These are phyloP conservation scores for Brachypodium distachyon DNA, from an alignment of 202 grass and related monocot genomes.

Conservation along the genomic window DNA sequence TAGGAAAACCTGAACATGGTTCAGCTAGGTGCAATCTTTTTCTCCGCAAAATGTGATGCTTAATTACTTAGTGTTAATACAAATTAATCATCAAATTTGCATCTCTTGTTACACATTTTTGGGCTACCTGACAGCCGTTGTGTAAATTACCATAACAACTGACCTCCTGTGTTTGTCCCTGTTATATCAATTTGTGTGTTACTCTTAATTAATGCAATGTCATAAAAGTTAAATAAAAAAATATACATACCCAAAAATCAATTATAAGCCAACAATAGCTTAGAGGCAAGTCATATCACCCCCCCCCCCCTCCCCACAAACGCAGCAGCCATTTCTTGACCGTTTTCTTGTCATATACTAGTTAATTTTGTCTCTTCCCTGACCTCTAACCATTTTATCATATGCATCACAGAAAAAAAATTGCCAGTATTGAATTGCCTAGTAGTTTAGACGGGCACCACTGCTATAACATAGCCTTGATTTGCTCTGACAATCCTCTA, in stretches of 20 bases:
- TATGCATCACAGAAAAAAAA: background rate
- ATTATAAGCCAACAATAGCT: background rate
- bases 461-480: background rate
- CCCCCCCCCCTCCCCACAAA: too few species aligned
- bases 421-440: background rate
- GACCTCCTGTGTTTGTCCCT: background rate
- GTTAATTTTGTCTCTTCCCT: background rate
- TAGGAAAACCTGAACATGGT: background rate
- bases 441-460: background rate
- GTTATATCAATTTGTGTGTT: background rate
- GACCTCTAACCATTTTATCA: background rate
- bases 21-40: too few species aligned
- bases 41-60: too few species aligned
- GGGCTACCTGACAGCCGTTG: background rate
- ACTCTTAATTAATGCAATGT: background rate
- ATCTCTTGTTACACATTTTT: too few species aligned
- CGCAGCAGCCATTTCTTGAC: background rate
- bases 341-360: background rate
- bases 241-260: background rate
- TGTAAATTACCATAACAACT: background rate
- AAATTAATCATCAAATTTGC: too few species aligned
- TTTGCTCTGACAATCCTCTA: background rate
- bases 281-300: background rate
- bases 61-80: too few species aligned
- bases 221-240: too few species aligned